Evolutionary conservation across 441 rosid species (phyloP).

Genomic region (Breynia disticha): DNA sequence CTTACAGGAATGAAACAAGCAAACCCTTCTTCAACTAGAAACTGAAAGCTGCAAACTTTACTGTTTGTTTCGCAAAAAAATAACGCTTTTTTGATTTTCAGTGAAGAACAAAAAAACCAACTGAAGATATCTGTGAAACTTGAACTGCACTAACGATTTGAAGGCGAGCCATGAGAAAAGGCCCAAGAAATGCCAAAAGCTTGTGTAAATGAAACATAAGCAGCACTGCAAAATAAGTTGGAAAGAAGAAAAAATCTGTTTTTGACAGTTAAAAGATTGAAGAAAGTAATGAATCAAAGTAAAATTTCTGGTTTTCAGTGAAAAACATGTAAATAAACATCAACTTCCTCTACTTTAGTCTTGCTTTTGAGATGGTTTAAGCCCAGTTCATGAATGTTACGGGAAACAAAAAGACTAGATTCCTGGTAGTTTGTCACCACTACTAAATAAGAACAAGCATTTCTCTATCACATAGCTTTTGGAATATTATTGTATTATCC

Average conservation of each 20-base stretch:
- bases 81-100: constrained; percentile 8
- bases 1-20: constrained; percentile 22
- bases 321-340: constrained; percentile 24
- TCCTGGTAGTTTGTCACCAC: constrained; percentile 33
- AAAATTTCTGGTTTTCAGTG: constrained; percentile 52
- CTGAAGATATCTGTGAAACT: constrained; percentile 5
- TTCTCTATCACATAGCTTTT: constrained; percentile 9
- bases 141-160: constrained; percentile 11
- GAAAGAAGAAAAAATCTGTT: constrained; percentile 7
- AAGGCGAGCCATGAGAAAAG: constrained; percentile 3
- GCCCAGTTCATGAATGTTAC: constrained; percentile 18
- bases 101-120: constrained; percentile 13
- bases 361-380: constrained; percentile 13
- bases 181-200: constrained; percentile 19
- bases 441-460: constrained; percentile 10
- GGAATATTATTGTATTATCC: constrained; percentile 17
- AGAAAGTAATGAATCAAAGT: constrained; percentile 4
- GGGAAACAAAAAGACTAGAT: constrained; percentile 40
- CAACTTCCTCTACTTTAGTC: constrained; percentile 15
- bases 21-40: constrained; percentile 8
- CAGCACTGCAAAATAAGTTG: constrained; percentile 23
- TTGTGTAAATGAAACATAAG: constrained; percentile 27
- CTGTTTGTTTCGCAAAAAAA: constrained; percentile 2
- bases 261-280: constrained; percentile 31
- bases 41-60: constrained; percentile 4